Evolutionary conservation across 768 basidiomycete species (phyloP), one percentile per base, ranked within the genome.

Genomic region (Termitomyces bulborhizus): DNA sequence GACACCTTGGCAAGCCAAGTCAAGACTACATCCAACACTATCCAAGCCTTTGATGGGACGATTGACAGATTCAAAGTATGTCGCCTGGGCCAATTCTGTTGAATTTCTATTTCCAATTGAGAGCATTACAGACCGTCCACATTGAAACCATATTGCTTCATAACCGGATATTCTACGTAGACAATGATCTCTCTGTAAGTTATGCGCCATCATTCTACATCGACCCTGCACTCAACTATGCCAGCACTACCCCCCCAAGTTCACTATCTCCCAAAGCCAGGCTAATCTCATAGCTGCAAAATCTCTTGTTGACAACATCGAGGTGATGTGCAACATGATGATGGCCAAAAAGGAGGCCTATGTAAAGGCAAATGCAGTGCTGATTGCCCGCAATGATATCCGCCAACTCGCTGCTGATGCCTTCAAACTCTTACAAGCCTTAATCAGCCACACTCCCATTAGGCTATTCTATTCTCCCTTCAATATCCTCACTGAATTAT

Each of bases 111-210:
- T 4, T n/a, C n/a, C n/a, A n/a, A 27, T 24, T 0, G 7, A 1
- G 2, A 11, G n/a, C n/a, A n/a, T n/a, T 27, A 1, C 26, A 49
- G 48, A 3, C 3, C 1, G 16, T 49, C 16, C 4, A 39, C 16
- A 4, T 5, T 5, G 16, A 6, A 1, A 36, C 26, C 1, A 0
- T 7, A 45, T 1, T 2, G 3, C 26, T 45, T 3, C 6, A 1
- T 27, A 6, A 27, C 15, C 1, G 16, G 2, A 16, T 32, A 6
- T 15, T 0, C 1, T 0, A 1, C 0, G 4, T 2, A 13, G n/a
- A 27, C 11, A 1, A 2, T 1, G 15, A 2, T 16, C 36, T 49
- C 15, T 4, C 11, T 4, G 48, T 39, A 16, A 37, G 11, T 26
- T 15, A 12, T 6, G 11, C 9, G 1, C 1, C 16, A 21, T 9